A percentile compares a stretch with the other conserved stretches of the same genome.
Evolutionary conservation across 805 yeast genomes (phyloP).

Genomic region (Kuraishia piskuri): DNA sequence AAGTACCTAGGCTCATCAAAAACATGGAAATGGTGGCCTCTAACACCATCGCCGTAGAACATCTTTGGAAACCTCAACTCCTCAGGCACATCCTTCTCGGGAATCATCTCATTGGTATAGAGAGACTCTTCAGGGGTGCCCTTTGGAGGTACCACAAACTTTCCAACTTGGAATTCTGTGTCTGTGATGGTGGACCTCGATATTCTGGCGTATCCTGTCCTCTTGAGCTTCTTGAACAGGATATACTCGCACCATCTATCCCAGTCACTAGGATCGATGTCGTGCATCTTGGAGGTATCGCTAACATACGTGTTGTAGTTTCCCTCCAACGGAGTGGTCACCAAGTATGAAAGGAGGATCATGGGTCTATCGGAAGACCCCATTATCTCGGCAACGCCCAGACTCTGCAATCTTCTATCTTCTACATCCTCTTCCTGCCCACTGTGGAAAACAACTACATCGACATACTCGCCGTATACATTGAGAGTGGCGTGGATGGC

Average conservation of each 20-base stretch:
- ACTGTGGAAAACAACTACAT: constrained; percentile 93
- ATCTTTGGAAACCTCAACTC: constrained; percentile 67
- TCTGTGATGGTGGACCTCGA: constrained; percentile 92
- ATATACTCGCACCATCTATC: constrained; percentile 99
- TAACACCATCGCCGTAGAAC: constrained; percentile 84
- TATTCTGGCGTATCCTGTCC: constrained; percentile 90
- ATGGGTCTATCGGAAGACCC: constrained; percentile 76
- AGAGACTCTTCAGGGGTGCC: constrained; percentile 12
- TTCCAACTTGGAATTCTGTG: constrained; percentile 93
- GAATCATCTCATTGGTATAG: constrained; percentile 36
- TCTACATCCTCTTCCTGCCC: constrained; percentile 98
- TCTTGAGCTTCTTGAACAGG: constrained; percentile 73
- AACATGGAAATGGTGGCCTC: constrained; percentile 92
- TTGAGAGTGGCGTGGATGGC: constrained; percentile 95
- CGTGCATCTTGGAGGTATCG: constrained; percentile 78
- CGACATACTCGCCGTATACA: constrained; percentile 79
- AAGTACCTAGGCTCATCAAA: constrained; percentile 90
- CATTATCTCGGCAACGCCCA: constrained; percentile 72
- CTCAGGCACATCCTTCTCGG: constrained; percentile 47
- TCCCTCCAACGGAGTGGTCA: constrained; percentile 79
- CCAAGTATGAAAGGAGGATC: constrained; percentile 81
- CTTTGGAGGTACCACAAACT: constrained; percentile 52
- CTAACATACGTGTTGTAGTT: constrained; percentile 90
- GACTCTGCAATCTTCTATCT: constrained; percentile 82
- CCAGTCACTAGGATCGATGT: constrained; percentile 88